Conservation (phyloP, 2,329 filamentous ascomycete species). For the Scolecobasidium constrictum region DNA sequence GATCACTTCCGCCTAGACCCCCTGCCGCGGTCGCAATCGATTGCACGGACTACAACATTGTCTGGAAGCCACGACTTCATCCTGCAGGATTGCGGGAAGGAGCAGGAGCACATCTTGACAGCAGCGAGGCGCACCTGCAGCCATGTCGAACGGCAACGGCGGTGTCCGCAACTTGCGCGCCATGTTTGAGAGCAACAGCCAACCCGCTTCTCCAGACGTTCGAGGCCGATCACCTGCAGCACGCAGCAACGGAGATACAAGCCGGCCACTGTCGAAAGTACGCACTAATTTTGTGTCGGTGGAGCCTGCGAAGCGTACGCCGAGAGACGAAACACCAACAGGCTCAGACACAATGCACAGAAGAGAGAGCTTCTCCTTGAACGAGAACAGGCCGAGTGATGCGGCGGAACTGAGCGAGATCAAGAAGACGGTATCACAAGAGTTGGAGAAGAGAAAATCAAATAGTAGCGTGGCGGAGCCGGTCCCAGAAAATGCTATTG, state of each 20-base stretch:
- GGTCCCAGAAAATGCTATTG: background rate
- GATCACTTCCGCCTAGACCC: slow-evolving; percentile 1
- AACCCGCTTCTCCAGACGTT: background rate
- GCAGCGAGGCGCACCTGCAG: background rate
- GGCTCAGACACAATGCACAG: background rate
- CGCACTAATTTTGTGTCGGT: slow-evolving; percentile 11
- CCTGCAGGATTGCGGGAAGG: background rate
- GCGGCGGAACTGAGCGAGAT: background rate
- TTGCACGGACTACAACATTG: slow-evolving; percentile 1
- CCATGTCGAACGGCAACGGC: background rate
- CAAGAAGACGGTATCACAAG: slow-evolving; percentile 1
- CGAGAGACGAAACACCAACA: slow-evolving; percentile 1
- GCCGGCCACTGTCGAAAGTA: slow-evolving; percentile 10
- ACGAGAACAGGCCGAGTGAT: background rate
- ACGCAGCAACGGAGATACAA: background rate
- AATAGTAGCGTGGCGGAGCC: background rate
- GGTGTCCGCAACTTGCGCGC: slow-evolving; percentile 9
- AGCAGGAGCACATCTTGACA: background rate
- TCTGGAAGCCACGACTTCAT: background rate
- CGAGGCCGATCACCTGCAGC: slow-evolving; percentile 9
- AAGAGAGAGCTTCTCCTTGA: slow-evolving; percentile 5
- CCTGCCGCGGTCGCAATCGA: slow-evolving; percentile 5
- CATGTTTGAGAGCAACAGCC: slow-evolving; percentile 9
- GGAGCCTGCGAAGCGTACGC: slow-evolving; percentile 6
- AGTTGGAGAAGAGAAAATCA: background rate